Base-by-base conservation (phyloP, 2,329 filamentous ascomycete species). In the Didymella pomorum region DNA sequence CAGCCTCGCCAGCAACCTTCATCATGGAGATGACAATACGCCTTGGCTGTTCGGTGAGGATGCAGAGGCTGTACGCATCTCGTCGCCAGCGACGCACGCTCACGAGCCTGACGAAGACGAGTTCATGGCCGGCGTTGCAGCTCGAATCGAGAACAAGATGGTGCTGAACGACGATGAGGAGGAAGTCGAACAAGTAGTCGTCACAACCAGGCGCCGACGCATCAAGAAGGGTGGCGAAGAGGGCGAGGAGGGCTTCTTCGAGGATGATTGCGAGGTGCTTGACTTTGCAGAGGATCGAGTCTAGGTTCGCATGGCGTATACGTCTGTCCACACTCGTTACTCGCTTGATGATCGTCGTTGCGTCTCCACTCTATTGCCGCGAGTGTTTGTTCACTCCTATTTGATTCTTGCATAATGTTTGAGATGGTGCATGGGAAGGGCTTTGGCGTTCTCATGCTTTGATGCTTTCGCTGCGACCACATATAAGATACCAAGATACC, bases 241-340 rank as follows among this genome's bases (percentile, higher is more conserved):
- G 56, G 87, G 89, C 54, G 86, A 86, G 52, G 90, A 79, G 37
- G 76, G 89, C 2, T 96, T 96, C 76, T 96, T 96, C 70, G 93
- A 97, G 78, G 92, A 97, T 73, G 93, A 96, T 72, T 95, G 91
- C 67, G 92, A 96, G 75, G 90, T 97, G 56, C 84, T 96, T 62
- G 92, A 96, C 79, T 96, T 95, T 84, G 91, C 92, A 14, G 79
- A 81, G 50, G 83, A 86, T 61, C 76, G 83, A 43, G 84, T 86
- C 0, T 78, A 60, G 73, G 4, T 3, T 16, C 9, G 4, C 31
- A 14, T 18, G 35, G 16, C 12, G 29, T 56, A 16, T 14, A 28
- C 21, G 43, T 29, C 10, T 37, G 26, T 33, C 18, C 18, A 43
- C 41, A 35, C 26, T 35, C 33, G 5, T 42, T 21, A 20, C 37